Percentiles rank a stretch among this genome's conserved stretches.
These are phyloP conservation scores for Candida nanaspora DNA, from an alignment of 805 yeast genomes.

Conservation along the genomic window DNA sequence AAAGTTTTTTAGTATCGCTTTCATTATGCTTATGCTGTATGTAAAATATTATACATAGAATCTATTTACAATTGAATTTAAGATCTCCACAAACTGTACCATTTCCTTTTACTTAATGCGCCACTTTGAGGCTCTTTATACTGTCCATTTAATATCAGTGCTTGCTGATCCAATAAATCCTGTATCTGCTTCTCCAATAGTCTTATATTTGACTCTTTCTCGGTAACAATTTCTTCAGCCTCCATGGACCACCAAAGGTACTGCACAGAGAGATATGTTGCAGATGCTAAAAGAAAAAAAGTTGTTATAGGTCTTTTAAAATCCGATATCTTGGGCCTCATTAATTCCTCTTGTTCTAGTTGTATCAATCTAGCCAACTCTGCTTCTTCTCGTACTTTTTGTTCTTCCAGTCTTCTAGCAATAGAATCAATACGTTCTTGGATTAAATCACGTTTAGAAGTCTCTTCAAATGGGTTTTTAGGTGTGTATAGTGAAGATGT, in stretches of 20 bases:
- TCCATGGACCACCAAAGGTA: constrained; percentile 26
- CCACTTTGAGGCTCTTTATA: not conserved
- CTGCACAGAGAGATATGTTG: constrained; percentile 24
- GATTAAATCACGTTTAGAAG: constrained; percentile 23
- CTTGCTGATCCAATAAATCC: constrained; percentile 18
- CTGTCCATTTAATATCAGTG: not conserved
- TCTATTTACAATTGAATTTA: not conserved
- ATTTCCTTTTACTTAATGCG: not conserved
- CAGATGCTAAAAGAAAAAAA: constrained; percentile 23
- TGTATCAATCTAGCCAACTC: constrained; percentile 10
- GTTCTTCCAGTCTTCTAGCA: constrained; percentile 15
- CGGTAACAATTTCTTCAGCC: constrained; percentile 20
- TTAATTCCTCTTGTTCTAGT: constrained; percentile 11
- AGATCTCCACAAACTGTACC: not conserved
- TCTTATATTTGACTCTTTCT: constrained; percentile 15
- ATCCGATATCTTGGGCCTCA: constrained; percentile 23
- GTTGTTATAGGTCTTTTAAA: constrained; percentile 27
- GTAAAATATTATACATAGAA: too few relatives aligned
- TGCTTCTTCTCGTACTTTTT: constrained; percentile 14
- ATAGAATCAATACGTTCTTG: constrained; percentile 20
- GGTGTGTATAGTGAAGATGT: constrained; percentile 21
- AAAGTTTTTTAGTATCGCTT: too few relatives aligned
- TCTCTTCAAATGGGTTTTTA: constrained; percentile 19
- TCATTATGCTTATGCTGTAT: too few relatives aligned
- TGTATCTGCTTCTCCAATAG: constrained; percentile 20